Evolutionary conservation across 176 grass and related monocot genomes (phyloP).

Genomic region (Rhynchospora tenuis): DNA sequence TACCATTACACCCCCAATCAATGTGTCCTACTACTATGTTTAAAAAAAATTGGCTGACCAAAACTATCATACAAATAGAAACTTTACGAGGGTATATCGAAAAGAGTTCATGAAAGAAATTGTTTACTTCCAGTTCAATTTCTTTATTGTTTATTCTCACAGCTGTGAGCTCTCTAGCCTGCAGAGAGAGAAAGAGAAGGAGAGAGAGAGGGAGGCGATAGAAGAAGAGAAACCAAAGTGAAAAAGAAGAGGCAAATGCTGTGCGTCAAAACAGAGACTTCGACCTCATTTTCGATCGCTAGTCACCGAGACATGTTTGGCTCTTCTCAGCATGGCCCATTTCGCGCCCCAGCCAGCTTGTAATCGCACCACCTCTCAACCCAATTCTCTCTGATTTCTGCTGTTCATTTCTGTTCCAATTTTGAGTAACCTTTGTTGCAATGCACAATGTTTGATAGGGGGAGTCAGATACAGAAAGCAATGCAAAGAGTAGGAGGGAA

Average conservation of each 20-base stretch:
- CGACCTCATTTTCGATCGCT: slow-evolving; percentile 4
- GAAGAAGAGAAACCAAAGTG: background rate
- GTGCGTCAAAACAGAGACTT: slow-evolving; percentile 41
- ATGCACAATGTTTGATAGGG: slow-evolving; percentile 33
- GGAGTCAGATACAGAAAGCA: slow-evolving; percentile 55
- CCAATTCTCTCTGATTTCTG: background rate
- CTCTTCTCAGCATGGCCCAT: slow-evolving; percentile 34
- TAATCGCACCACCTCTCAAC: background rate
- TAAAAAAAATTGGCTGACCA: background rate
- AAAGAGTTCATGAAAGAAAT: background rate
- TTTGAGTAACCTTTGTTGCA: background rate
- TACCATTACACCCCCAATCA: background rate
- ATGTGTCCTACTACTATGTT: background rate
- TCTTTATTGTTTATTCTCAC: slow-evolving; percentile 10
- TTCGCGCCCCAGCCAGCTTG: slow-evolving; percentile 24
- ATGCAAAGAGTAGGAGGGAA: slow-evolving; percentile 39
- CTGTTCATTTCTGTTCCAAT: background rate
- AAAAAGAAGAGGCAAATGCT: slow-evolving; percentile 29
- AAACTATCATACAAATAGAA: background rate
- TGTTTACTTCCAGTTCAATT: slow-evolving; percentile 2
- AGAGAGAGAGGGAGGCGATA: background rate
- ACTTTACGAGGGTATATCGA: background rate
- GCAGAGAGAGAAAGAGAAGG: background rate
- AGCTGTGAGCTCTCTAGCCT: slow-evolving; percentile 16
- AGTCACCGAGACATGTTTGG: slow-evolving; percentile 36